phyloP scores from a whole-genome alignment of 345 rosid species.

The Eucalyptus cladocalyx region DNA sequence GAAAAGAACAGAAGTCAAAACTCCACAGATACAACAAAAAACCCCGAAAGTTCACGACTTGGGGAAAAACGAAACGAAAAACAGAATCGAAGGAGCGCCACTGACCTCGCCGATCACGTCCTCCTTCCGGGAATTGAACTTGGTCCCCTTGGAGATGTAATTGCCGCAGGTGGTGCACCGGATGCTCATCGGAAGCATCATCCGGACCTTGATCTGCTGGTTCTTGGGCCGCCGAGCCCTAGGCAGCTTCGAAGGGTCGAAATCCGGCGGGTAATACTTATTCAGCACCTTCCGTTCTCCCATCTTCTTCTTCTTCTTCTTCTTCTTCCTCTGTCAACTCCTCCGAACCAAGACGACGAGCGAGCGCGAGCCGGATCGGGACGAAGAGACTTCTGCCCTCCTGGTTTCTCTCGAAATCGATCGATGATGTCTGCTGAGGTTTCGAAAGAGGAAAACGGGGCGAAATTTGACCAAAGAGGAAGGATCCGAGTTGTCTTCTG shows the following conservation, averaged over 20 bases:
- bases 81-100: neutral
- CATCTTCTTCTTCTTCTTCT: constrained; percentile 8
- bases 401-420: neutral
- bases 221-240: constrained; percentile 69
- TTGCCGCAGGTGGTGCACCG: constrained; percentile 85
- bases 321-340: neutral
- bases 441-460: neutral
- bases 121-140: constrained; percentile 90
- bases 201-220: constrained; percentile 84
- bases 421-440: neutral
- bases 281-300: constrained; percentile 93
- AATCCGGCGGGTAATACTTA: constrained; percentile 94
- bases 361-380: neutral
- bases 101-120: constrained; percentile 78
- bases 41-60: neutral
- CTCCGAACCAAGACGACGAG: neutral
- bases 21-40: neutral
- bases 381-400: neutral
- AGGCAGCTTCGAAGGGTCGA: constrained; percentile 80
- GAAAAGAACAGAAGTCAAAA: neutral
- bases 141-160: constrained; percentile 88
- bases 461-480: neutral
- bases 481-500: neutral
- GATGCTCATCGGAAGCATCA: constrained; percentile 99
- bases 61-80: neutral